These are phyloP conservation scores for Pichia membranifaciens DNA, from an alignment of 805 yeast species.

Conservation along the genomic window DNA sequence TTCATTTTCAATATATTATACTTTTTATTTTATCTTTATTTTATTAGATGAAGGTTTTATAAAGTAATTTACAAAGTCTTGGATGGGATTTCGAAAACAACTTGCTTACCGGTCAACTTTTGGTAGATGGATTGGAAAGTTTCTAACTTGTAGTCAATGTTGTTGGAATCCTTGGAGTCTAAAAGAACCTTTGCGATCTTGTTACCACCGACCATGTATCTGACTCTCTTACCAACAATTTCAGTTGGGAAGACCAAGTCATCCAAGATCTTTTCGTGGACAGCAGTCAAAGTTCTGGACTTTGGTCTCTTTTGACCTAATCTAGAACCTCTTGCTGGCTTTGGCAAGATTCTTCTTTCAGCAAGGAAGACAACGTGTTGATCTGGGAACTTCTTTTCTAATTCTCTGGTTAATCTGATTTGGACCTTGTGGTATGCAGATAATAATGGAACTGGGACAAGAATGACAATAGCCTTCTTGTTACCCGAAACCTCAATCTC, in stretches of 20 bases:
- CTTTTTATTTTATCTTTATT: not conserved
- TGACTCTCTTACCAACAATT: conserved; percentile 98
- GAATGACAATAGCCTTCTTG: conserved; percentile 96
- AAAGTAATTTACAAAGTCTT: conserved; percentile 37
- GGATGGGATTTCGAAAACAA: conserved; percentile 89
- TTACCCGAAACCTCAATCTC: conserved; percentile 98
- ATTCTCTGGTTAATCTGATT: conserved; percentile 96
- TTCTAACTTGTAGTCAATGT: conserved; percentile 98
- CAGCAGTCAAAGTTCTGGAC: conserved; percentile 98
- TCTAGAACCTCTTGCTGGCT: conserved; percentile 95
- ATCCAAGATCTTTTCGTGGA: conserved; percentile 97
- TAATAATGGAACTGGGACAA: conserved; percentile 96
- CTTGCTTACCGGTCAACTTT: conserved; percentile 99
- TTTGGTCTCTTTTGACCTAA: conserved; percentile 98
- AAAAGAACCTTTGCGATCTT: conserved; percentile 96
- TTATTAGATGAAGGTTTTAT: conserved; percentile 1
- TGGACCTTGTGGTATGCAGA: conserved; percentile 94
- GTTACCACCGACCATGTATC: conserved; percentile 98
- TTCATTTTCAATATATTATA: too few species aligned
- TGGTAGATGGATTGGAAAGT: conserved; percentile 98
- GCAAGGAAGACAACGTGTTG: conserved; percentile 99
- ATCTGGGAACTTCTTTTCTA: conserved; percentile 99
- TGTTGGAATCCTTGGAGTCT: conserved; percentile 95
- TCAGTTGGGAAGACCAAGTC: conserved; percentile 99
- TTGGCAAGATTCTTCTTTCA: conserved; percentile 99